Conservation (phyloP, 169 alveolate species). For the Theileria equi region DNA sequence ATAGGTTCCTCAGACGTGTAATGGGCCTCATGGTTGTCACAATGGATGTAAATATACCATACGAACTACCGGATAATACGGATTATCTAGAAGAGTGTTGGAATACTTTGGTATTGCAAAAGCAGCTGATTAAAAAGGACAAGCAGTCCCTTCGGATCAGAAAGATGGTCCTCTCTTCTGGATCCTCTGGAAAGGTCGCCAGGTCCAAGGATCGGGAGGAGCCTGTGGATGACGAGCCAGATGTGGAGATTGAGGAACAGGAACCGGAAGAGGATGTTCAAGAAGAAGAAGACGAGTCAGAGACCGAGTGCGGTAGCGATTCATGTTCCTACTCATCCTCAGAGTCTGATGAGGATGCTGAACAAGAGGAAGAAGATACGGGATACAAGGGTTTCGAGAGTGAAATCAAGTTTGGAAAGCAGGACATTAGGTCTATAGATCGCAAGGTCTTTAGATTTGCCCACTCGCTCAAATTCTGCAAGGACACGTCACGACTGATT, state of each 20-base stretch:
- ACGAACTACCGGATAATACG: slow-evolving; percentile 41
- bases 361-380: slow-evolving; percentile 20
- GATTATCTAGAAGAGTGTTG: slow-evolving; percentile 58
- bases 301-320: neutral
- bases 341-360: slow-evolving; percentile 4
- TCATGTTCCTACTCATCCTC: neutral
- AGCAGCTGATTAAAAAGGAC: slow-evolving; percentile 39
- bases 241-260: slow-evolving; percentile 38
- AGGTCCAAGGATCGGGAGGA: neutral
- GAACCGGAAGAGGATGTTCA: slow-evolving; percentile 70
- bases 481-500: slow-evolving; percentile 32
- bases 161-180: slow-evolving; percentile 37
- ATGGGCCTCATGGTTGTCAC: slow-evolving; percentile 55
- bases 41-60: slow-evolving; percentile 53
- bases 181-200: slow-evolving; percentile 21
- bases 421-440: slow-evolving; percentile 24
- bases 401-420: slow-evolving; percentile 41
- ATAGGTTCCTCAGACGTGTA: slow-evolving; percentile 29
- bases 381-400: neutral
- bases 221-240: slow-evolving; percentile 25
- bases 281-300: slow-evolving; percentile 64
- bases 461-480: slow-evolving; percentile 26
- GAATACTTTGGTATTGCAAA: slow-evolving; percentile 39
- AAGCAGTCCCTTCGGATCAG: slow-evolving; percentile 44
- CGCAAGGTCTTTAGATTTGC: slow-evolving; percentile 55